Percentiles rank a stretch among this genome's conserved stretches.
Evolutionary conservation across 345 rosid genomes (phyloP).

Genomic region (Linum tenue): DNA sequence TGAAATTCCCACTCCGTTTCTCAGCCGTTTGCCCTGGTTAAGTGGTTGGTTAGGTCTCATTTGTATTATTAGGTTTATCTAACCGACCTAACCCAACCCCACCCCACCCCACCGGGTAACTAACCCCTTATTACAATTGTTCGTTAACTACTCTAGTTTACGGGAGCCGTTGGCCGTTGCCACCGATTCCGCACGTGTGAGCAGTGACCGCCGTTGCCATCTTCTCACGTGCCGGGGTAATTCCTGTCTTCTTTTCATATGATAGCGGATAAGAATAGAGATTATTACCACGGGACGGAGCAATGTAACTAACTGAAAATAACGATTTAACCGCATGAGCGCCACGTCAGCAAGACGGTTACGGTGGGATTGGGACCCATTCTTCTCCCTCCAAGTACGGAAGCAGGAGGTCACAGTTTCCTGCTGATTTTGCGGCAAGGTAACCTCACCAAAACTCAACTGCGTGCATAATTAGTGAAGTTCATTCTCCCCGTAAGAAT

Average conservation of each 20-base stretch:
- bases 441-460: conserved; percentile 10
- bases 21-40: not conserved
- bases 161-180: too few relatives aligned
- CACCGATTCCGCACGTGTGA: too few relatives aligned
- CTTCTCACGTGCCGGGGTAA: not conserved
- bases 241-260: too few relatives aligned
- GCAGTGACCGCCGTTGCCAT: too few relatives aligned
- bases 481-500: too few relatives aligned
- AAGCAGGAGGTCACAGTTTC: conserved; percentile 28
- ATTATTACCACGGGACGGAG: not conserved
- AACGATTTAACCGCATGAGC: conserved; percentile 6
- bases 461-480: not conserved
- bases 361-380: not conserved
- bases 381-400: not conserved
- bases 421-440: conserved; percentile 37
- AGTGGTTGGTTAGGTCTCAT: conserved; percentile 8
- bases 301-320: not conserved
- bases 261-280: not conserved
- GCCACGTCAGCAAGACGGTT: conserved; percentile 22
- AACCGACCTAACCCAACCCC: conserved; percentile 16
- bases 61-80: conserved; percentile 3
- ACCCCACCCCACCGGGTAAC: not conserved
- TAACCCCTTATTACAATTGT: not conserved
- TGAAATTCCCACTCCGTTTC: not conserved
- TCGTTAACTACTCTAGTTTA: not conserved